These are phyloP conservation scores for Aspergillus nidulans DNA, from an alignment of 495 filamentous ascomycete genomes.

Conservation along the genomic window DNA sequence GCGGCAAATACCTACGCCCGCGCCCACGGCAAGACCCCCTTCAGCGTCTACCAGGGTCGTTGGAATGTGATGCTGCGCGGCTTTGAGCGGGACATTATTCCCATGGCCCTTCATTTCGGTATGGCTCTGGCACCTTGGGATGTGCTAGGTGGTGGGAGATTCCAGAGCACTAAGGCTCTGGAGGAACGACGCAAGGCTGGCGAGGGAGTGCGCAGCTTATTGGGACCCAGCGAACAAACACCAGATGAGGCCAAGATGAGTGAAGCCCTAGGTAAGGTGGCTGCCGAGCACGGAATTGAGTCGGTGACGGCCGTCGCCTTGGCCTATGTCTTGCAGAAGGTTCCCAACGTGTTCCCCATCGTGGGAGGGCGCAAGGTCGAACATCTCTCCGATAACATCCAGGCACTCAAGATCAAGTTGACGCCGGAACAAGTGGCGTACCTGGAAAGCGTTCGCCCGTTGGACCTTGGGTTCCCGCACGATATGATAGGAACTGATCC, in stretches of 20 bases:
- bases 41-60: slow-evolving; percentile 41
- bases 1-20: slow-evolving; percentile 34
- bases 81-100: slow-evolving; percentile 34
- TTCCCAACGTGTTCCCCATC: slow-evolving; percentile 68
- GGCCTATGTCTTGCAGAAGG: slow-evolving; percentile 51
- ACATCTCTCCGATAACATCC: slow-evolving; percentile 63
- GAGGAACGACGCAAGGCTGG: slow-evolving; percentile 34
- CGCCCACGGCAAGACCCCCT: slow-evolving; percentile 19
- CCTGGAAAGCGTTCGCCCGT: slow-evolving; percentile 39
- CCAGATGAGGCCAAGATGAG: slow-evolving; percentile 41
- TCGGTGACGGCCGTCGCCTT: slow-evolving; percentile 52
- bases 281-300: slow-evolving; percentile 43
- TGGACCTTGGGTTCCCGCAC: slow-evolving; percentile 51
- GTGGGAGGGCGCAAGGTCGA: slow-evolving; percentile 59
- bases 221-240: slow-evolving; percentile 14
- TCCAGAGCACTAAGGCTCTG: slow-evolving; percentile 24
- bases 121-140: slow-evolving; percentile 11
- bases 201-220: background rate
- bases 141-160: slow-evolving; percentile 14
- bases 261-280: slow-evolving; percentile 48
- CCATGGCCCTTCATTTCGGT: slow-evolving; percentile 23
- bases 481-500: slow-evolving; percentile 41
- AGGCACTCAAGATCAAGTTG: slow-evolving; percentile 20
- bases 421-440: slow-evolving; percentile 8
- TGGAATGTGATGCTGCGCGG: slow-evolving; percentile 40